Conservation (phyloP, 2,329 filamentous ascomycete species). For the Monilinia vaccinii-corymbosi region DNA sequence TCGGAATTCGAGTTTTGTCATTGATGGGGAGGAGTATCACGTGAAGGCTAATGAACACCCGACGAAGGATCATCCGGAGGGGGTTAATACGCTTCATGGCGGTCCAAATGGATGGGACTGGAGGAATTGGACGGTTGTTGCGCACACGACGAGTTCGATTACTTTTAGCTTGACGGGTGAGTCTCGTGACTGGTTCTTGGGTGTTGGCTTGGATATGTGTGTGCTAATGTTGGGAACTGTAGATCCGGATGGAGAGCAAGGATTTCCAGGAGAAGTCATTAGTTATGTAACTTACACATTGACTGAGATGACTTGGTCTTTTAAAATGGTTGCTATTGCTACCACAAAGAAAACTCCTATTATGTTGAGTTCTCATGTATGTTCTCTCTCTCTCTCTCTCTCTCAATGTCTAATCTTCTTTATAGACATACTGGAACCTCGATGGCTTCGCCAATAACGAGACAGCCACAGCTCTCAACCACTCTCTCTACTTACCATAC, state of each 20-base stretch:
- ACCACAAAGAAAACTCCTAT: conserved; percentile 72
- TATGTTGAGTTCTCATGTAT: conserved; percentile 59
- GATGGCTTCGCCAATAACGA: conserved; percentile 70
- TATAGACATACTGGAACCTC: conserved; percentile 73
- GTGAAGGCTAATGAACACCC: conserved; percentile 56
- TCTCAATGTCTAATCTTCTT: neutral
- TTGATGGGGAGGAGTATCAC: conserved; percentile 53
- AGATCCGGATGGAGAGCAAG: conserved; percentile 60
- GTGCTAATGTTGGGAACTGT: neutral
- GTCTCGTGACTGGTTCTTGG: neutral
- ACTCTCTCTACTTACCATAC: conserved; percentile 66
- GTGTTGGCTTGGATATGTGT: neutral
- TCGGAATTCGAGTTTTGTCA: conserved; percentile 63
- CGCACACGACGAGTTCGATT: conserved; percentile 55
- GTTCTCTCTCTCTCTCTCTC: conserved; percentile 3
- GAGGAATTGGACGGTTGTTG: conserved; percentile 62
- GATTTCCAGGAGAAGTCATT: conserved; percentile 70
- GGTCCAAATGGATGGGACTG: conserved; percentile 62
- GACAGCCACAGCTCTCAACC: conserved; percentile 56
- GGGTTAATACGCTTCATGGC: conserved; percentile 59
- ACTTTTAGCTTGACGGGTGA: conserved; percentile 60
- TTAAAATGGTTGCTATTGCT: conserved; percentile 62
- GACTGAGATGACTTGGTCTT: conserved; percentile 56
- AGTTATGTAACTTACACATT: conserved; percentile 68
- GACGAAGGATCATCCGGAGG: conserved; percentile 39